Evolutionary conservation across 352 stramenopile species (phyloP).

Genomic region (Phytopythium chamaehyphon): DNA sequence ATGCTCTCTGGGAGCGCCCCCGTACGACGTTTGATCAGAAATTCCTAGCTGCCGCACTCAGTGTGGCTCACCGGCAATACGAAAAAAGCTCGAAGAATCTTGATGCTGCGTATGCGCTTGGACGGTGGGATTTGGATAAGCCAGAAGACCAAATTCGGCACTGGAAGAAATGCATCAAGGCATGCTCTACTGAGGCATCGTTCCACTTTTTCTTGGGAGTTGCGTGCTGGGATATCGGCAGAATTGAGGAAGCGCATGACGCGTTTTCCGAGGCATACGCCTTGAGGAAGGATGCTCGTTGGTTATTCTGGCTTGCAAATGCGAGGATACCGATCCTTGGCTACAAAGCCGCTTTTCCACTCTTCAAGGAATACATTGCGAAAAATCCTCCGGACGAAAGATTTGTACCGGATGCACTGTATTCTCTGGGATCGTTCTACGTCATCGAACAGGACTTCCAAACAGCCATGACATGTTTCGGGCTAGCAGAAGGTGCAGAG

Average conservation of each 20-base stretch:
- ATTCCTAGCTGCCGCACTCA: conserved; percentile 15
- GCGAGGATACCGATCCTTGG: conserved; percentile 20
- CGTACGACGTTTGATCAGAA: conserved; percentile 8
- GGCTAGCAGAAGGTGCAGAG: conserved; percentile 25
- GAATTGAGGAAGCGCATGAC: conserved; percentile 17
- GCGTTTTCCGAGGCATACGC: conserved; percentile 21
- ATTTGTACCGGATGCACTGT: conserved; percentile 31
- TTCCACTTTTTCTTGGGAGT: conserved; percentile 27
- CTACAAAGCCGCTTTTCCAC: conserved; percentile 11
- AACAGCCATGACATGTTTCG: conserved; percentile 23
- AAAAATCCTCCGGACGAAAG: conserved; percentile 23
- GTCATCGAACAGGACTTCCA: conserved; percentile 19
- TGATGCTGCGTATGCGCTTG: conserved; percentile 26
- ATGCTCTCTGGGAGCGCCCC: conserved; percentile 23
- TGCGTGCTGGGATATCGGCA: conserved; percentile 17
- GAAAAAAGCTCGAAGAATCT: conserved; percentile 21
- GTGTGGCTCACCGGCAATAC: conserved; percentile 16
- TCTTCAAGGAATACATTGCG: conserved; percentile 27
- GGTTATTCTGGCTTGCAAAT: conserved; percentile 20
- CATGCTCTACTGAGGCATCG: conserved; percentile 20
- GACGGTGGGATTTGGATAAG: conserved; percentile 21
- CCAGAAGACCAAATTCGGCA: conserved; percentile 17
- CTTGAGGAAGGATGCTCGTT: conserved; percentile 24
- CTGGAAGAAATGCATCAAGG: conserved; percentile 29
- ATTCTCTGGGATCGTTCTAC: conserved; percentile 23